Percentiles rank a stretch among this genome's conserved stretches.
phyloP scores from a whole-genome alignment of 1,284 basidiomycete species.

The Papiliotrema fonsecae region DNA sequence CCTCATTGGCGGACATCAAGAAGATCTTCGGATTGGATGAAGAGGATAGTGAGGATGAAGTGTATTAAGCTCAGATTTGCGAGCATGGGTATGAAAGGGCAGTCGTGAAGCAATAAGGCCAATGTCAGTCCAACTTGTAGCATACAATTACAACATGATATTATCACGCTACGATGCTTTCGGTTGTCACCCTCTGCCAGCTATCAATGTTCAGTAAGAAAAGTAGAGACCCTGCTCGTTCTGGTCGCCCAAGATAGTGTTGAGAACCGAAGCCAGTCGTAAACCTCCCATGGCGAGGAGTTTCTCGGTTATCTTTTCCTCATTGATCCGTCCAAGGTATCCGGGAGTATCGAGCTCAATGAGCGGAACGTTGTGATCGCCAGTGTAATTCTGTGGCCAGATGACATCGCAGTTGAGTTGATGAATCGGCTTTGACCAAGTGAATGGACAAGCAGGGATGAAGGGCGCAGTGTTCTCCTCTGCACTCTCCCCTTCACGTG shows the following conservation, averaged over 20 bases:
- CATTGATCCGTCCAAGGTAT: constrained; percentile 65
- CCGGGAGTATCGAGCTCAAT: constrained; percentile 80
- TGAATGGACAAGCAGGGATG: constrained; percentile 66
- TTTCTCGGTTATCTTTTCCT: constrained; percentile 69
- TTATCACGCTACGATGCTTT: no score
- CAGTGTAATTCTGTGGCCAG: constrained; percentile 60
- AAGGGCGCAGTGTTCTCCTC: not conserved
- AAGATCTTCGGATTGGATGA: constrained; percentile 47
- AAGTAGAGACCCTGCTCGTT: constrained; percentile 5
- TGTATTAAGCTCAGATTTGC: constrained; percentile 16
- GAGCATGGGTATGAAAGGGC: no score
- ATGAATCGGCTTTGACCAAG: constrained; percentile 61
- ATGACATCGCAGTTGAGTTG: constrained; percentile 70
- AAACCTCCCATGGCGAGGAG: constrained; percentile 75
- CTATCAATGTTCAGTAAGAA: not conserved
- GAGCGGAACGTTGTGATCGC: constrained; percentile 43
- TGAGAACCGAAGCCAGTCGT: constrained; percentile 72
- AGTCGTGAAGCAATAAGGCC: no score
- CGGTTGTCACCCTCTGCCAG: no score
- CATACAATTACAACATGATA: no score
- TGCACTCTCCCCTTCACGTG: not conserved
- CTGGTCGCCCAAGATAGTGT: constrained; percentile 44
- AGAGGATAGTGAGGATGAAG: constrained; percentile 44
- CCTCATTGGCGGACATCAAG: constrained; percentile 45
- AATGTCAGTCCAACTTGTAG: no score